Base-by-base conservation (phyloP, 2,329 filamentous ascomycete genomes). In the Metarhizium anisopliae region DNA sequence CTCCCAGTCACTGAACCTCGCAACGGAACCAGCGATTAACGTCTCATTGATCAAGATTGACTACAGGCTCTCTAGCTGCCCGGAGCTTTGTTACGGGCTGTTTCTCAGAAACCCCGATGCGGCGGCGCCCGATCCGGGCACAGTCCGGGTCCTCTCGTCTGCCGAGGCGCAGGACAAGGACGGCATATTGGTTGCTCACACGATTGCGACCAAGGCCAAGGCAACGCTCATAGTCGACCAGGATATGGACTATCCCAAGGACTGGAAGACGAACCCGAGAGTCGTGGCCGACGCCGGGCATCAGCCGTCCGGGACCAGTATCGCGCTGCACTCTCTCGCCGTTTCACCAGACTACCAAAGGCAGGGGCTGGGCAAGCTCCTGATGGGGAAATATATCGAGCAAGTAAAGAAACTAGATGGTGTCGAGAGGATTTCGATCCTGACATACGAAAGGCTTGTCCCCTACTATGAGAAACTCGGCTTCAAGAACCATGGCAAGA, bases 401-500 rank as follows among this genome's bases (percentile, higher is more conserved):
- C 43, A 58, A 3, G 64, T 68, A 58, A 62, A 49, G 18, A n/a
- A 54, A 14, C 53, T 50, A 5, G 52, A 53, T 0, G 35, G 53
- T 2, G 64, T 56, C 2, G 64, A 67, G 11, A 62, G 66, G 2
- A 60, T 68, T 14, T 62, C 66, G 1, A 66, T 68, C 45, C 36
- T 68, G 40, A 68, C 66, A 0, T 68, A 68, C 16, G 66, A 67
- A 18, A 59, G 59, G 1, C 62, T 68, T 1, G 62, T 68, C 0
- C 58, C 66, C 7, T 68, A 66, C 42, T 68, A 68, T n/a, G 47
- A 68, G 25, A 60, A 59, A 18, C 52, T 69, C 6, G 67, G 67
- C 0, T 70, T 70, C 30, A 60, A 62, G 13, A 61, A 68, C 54
- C 63, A 66, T 6, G 66, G 66, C 13, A 70, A 65, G 55, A 68